These are phyloP conservation scores for Aspergillus fischeri DNA, from an alignment of 2,329 filamentous ascomycete species.

Conservation along the genomic window DNA sequence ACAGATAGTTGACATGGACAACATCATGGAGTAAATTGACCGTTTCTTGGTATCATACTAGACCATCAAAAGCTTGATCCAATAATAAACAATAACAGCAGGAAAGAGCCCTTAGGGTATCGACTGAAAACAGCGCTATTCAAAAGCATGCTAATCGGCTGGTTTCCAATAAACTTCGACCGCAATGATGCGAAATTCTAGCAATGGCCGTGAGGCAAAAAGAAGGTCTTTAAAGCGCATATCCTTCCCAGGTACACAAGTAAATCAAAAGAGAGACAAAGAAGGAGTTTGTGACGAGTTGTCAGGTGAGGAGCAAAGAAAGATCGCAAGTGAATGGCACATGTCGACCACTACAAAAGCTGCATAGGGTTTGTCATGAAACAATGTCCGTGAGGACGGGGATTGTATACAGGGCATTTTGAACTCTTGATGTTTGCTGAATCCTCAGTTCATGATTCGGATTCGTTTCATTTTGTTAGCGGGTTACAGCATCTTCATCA, in stretches of 20 bases:
- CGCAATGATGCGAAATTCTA: background rate
- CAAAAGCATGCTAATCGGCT: constrained; percentile 9
- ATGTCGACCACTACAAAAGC: constrained; percentile 8
- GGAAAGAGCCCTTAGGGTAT: constrained; percentile 1
- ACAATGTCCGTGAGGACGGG: constrained; percentile 34
- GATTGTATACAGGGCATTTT: constrained; percentile 21
- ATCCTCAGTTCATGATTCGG: constrained; percentile 4
- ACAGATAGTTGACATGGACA: background rate
- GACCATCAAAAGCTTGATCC: background rate
- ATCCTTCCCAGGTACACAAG: constrained; percentile 15
- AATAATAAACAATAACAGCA: constrained; percentile 6
- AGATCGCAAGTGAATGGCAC: constrained; percentile 8
- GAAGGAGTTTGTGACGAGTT: background rate
- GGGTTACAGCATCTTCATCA: background rate
- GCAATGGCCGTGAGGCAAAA: constrained; percentile 25
- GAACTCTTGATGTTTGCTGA: constrained; percentile 14
- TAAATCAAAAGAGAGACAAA: constrained; percentile 12
- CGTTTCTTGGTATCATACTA: constrained; percentile 8
- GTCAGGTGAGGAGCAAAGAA: background rate
- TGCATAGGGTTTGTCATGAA: constrained; percentile 11
- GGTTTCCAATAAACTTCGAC: constrained; percentile 4
- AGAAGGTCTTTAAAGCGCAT: constrained; percentile 22
- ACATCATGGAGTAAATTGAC: constrained; percentile 1
- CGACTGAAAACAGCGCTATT: constrained; percentile 19
- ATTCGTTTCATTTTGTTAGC: constrained; percentile 2